Base-by-base conservation (phyloP, 257 asterid species). In the Ballota nigra region DNA sequence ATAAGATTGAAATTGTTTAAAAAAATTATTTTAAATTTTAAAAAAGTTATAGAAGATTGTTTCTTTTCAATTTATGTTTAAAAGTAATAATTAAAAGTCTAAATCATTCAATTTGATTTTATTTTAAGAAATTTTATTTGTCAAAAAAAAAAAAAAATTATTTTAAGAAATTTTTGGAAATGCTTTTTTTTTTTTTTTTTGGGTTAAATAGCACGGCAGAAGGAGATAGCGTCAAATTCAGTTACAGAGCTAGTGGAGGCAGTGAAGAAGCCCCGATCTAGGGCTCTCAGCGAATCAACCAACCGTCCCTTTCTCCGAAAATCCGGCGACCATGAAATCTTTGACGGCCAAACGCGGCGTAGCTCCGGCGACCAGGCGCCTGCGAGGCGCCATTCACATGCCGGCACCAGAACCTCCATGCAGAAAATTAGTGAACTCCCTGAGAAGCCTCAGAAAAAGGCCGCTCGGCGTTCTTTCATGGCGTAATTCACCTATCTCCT, bases 231-330 rank as follows among this genome's bases (percentile, higher is more conserved):
- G 5, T 26, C 83, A 5, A 82, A 66, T 77, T 81, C 96, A 55
- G 97, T 89, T 9, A 86, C 84, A 1, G 99, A 95, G 84, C 73
- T 92, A 47, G 77, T 95, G 18, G 86, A 89, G 31, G 97, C 95
- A 6, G 85, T 95, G 82, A 89, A 88, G 85, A 84, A 84, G 47
- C 99, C 98, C 6, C 82, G 88, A n/a, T 66, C 79, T 3, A 87
- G 98, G 72, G 90, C 99, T 0, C 85, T 87, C 26, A 91, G 99
- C 70, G 99, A 94, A 70, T 94, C 99, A 19, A 77, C 80, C 26
- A 84, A 85, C 68, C 93, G 96, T 6, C 96, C 96, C 13, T 41
- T 75, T 11, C 69, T 80, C 72, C 78, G 97, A 71, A 94, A 87
- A 63, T 89, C 97, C 18, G 86, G 74, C 52, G 88, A 82, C 36